These are phyloP conservation scores for Trichophyton benhamiae DNA, from an alignment of 2,329 filamentous ascomycete species.

Conservation along the genomic window DNA sequence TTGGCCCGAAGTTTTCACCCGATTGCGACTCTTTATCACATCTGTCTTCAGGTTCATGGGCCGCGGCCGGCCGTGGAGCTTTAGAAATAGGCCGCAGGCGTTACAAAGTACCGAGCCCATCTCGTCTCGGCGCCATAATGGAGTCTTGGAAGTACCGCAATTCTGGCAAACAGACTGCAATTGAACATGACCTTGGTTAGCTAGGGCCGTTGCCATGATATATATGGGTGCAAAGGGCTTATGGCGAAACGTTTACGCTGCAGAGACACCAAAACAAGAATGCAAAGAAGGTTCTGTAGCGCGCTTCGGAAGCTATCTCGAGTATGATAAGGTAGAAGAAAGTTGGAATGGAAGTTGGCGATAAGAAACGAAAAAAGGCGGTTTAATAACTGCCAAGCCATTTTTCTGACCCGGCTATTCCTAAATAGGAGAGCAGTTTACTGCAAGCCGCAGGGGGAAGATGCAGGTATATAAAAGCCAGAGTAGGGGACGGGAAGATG, in stretches of 20 bases:
- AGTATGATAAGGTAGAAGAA: slow-evolving; percentile 23
- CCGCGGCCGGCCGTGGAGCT: slow-evolving; percentile 83
- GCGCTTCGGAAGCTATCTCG: not conserved
- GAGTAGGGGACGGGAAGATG: not conserved
- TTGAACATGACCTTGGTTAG: slow-evolving; percentile 45
- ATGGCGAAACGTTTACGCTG: not conserved
- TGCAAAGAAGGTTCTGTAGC: slow-evolving; percentile 15
- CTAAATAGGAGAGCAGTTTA: slow-evolving; percentile 13
- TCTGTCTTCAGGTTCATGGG: slow-evolving; percentile 97
- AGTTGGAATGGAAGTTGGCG: slow-evolving; percentile 32
- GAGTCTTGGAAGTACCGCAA: slow-evolving; percentile 88
- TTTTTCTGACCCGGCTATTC: slow-evolving; percentile 13
- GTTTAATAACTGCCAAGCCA: slow-evolving; percentile 24
- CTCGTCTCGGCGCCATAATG: slow-evolving; percentile 95
- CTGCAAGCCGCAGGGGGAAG: not conserved
- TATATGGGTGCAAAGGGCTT: slow-evolving; percentile 6
- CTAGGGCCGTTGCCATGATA: slow-evolving; percentile 35
- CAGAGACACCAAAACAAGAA: slow-evolving; percentile 6
- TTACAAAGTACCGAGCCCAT: slow-evolving; percentile 93
- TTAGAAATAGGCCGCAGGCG: slow-evolving; percentile 92
- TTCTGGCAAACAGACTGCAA: slow-evolving; percentile 94
- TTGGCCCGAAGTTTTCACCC: slow-evolving; percentile 77
- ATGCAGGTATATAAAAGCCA: slow-evolving; percentile 8
- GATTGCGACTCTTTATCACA: slow-evolving; percentile 98
- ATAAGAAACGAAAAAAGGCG: slow-evolving; percentile 35